phyloP scores from a whole-genome alignment of 495 filamentous ascomycete genomes.

The Penicillium verhagenii region DNA sequence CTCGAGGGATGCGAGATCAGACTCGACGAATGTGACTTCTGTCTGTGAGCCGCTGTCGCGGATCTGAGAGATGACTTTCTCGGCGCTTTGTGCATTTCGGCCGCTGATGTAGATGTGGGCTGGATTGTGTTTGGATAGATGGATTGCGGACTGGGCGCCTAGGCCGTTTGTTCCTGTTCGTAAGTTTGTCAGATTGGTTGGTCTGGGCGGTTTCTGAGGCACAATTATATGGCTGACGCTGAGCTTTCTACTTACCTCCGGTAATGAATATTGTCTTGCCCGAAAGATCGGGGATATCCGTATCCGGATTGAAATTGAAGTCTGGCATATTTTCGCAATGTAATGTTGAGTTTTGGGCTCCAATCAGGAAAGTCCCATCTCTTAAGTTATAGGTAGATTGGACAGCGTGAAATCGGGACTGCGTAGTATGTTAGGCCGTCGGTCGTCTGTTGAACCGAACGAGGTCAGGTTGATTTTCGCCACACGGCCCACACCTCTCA shows the following conservation, averaged over 20 bases:
- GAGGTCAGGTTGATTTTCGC: too few relatives aligned
- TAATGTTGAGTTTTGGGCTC: not conserved
- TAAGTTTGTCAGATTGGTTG: not conserved
- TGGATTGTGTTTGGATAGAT: constrained; percentile 54
- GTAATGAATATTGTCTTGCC: constrained; percentile 58
- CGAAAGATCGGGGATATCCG: constrained; percentile 51
- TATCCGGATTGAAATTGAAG: constrained; percentile 18
- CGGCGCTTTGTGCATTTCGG: constrained; percentile 44
- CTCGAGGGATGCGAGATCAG: constrained; percentile 48
- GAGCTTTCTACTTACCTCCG: constrained; percentile 47
- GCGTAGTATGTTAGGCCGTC: not conserved
- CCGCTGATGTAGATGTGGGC: constrained; percentile 58
- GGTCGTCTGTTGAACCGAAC: not conserved
- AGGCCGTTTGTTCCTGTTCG: constrained; percentile 49
- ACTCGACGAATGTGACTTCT: constrained; percentile 37
- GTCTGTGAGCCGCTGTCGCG: constrained; percentile 27
- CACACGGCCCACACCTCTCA: not conserved
- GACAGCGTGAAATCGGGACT: not conserved
- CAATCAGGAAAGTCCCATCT: too few relatives aligned
- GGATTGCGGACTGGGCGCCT: constrained; percentile 52
- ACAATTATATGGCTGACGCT: not conserved
- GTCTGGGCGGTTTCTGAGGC: not conserved
- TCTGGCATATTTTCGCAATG: not conserved
- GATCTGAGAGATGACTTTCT: constrained; percentile 43
- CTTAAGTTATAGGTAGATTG: too few relatives aligned